Conservation (phyloP, 2,329 filamentous ascomycete genomes). For the Cordyceps javanica region DNA sequence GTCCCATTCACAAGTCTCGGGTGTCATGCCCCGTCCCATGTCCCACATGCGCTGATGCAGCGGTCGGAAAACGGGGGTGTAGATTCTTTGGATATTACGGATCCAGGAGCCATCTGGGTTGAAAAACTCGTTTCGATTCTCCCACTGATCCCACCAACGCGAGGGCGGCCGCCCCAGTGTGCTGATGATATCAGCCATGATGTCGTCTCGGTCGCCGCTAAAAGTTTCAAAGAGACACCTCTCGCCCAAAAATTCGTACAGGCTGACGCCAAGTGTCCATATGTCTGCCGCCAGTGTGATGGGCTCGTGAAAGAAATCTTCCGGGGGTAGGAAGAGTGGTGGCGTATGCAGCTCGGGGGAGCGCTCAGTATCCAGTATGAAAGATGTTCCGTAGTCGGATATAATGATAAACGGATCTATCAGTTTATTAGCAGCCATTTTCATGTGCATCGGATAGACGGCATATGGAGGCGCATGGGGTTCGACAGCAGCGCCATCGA, state of each 20-base stretch:
- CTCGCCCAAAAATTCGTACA: constrained; percentile 20
- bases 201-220: constrained; percentile 17
- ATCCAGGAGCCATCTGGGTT: constrained; percentile 14
- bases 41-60: constrained; percentile 16
- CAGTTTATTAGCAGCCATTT: constrained; percentile 14
- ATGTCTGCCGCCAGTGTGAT: constrained; percentile 19
- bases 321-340: constrained; percentile 19
- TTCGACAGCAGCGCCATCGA: constrained; percentile 15
- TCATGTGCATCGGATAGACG: constrained; percentile 16
- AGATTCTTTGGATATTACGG: constrained; percentile 5
- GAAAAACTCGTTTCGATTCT: constrained; percentile 16
- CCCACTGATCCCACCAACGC: constrained; percentile 20
- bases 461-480: constrained; percentile 19
- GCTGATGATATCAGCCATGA: constrained; percentile 17
- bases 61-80: constrained; percentile 14
- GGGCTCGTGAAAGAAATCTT: constrained; percentile 19
- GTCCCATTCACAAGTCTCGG: constrained; percentile 15
- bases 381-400: constrained; percentile 20
- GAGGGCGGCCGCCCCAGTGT: constrained; percentile 18
- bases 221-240: constrained; percentile 18
- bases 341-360: constrained; percentile 17
- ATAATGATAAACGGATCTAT: constrained; percentile 1
- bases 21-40: constrained; percentile 14
- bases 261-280: constrained; percentile 20
- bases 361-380: constrained; percentile 12